These are phyloP conservation scores for Vitis cinerea DNA, from an alignment of 164 flowering plant species.

Conservation along the genomic window DNA sequence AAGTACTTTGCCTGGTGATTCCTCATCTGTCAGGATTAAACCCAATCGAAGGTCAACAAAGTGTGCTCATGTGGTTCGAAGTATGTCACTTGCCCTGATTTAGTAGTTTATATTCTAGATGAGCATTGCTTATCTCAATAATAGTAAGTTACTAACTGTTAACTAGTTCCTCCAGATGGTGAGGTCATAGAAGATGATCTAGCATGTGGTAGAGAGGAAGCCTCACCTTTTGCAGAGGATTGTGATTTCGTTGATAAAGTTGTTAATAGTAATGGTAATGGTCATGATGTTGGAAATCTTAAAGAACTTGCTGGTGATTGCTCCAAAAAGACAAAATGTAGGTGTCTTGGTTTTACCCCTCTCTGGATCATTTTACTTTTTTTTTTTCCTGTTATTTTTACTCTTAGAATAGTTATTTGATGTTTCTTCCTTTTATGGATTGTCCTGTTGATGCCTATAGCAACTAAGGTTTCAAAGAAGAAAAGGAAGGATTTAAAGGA, in stretches of 20 bases:
- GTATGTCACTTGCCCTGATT: constrained; percentile 27
- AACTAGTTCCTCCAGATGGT: constrained; percentile 23
- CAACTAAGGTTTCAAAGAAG: constrained; percentile 29
- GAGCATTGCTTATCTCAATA: not conserved
- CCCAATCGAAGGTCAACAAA: constrained; percentile 18
- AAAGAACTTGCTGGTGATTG: constrained; percentile 10
- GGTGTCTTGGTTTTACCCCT: not conserved
- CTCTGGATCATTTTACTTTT: not conserved
- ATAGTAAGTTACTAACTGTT: not conserved
- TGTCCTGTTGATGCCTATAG: constrained; percentile 27
- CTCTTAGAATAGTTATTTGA: not conserved
- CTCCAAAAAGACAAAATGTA: constrained; percentile 14
- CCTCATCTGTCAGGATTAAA: constrained; percentile 14
- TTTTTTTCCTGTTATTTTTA: not conserved
- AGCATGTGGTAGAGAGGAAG: constrained; percentile 14
- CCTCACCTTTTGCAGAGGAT: constrained; percentile 11
- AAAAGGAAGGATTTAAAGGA: constrained; percentile 46
- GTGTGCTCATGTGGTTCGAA: constrained; percentile 16
- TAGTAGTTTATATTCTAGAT: not conserved
- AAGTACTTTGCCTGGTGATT: constrained; percentile 13
- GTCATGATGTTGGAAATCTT: constrained; percentile 16
- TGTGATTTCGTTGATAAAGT: constrained; percentile 17
- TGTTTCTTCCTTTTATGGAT: not conserved
- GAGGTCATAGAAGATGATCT: constrained; percentile 10
- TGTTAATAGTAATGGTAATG: constrained; percentile 11